Evolutionary conservation across 345 rosid genomes (phyloP).

Genomic region (Mallotus nudiflorus): DNA sequence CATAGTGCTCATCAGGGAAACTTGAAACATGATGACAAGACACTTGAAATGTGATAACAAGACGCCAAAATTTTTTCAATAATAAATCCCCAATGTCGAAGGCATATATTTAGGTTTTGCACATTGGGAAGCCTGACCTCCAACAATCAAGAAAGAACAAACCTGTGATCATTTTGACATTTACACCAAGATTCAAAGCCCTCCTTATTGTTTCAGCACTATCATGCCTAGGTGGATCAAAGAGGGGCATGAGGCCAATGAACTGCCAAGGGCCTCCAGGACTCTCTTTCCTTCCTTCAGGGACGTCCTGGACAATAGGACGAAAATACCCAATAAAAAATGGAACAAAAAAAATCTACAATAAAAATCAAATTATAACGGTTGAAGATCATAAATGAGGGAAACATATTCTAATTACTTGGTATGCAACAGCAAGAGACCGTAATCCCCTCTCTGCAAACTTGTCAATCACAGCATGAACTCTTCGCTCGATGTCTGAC

Average conservation of each 20-base stretch:
- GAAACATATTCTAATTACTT: conserved; percentile 43
- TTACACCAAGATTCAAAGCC: conserved; percentile 94
- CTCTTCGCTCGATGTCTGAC: conserved; percentile 85
- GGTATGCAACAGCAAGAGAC: conserved; percentile 96
- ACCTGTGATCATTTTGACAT: conserved; percentile 99
- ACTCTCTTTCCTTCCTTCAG: conserved; percentile 85
- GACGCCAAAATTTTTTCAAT: not conserved
- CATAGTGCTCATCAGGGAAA: not conserved
- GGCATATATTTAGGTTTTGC: not conserved
- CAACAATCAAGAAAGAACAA: conserved; percentile 21
- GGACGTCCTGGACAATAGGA: conserved; percentile 71
- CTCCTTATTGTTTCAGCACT: conserved; percentile 97
- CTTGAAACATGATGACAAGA: not conserved
- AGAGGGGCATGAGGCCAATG: conserved; percentile 95
- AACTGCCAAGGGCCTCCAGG: conserved; percentile 97
- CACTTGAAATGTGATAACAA: no score
- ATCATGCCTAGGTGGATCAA: conserved; percentile 98
- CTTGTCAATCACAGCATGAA: conserved; percentile 91
- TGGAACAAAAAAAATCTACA: not conserved
- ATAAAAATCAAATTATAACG: not conserved
- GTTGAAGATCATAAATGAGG: not conserved
- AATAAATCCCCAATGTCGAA: not conserved
- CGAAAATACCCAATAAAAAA: not conserved
- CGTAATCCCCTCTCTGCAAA: conserved; percentile 95
- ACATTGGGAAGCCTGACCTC: not conserved